phyloP scores from a whole-genome alignment of 1,139 yeast species.

The Cylindricascospora bacillispora region DNA sequence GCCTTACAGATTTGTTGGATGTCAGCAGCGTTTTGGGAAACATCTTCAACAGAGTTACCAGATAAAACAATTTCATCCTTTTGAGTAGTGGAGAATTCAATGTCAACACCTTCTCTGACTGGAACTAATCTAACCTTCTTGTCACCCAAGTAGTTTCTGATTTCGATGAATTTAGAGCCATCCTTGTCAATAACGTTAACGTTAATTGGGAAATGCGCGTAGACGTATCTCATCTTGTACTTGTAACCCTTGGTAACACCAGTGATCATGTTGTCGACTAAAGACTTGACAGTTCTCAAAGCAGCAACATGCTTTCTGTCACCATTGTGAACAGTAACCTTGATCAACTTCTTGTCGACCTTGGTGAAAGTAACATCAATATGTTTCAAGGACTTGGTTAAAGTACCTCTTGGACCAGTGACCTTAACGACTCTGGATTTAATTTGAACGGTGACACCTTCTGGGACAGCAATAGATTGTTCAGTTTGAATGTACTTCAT shows the following conservation, averaged over 20 bases:
- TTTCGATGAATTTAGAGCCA: conserved; percentile 71
- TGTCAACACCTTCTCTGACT: conserved; percentile 79
- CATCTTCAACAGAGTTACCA: conserved; percentile 97
- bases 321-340: conserved; percentile 94
- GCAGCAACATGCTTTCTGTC: conserved; percentile 99
- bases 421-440: conserved; percentile 87
- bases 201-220: conserved; percentile 99
- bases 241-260: conserved; percentile 99
- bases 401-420: conserved; percentile 96
- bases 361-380: conserved; percentile 86
- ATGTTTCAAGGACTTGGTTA: conserved; percentile 86
- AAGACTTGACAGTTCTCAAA: conserved; percentile 95
- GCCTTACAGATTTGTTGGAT: conserved; percentile 97
- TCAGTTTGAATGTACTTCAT: conserved; percentile 96
- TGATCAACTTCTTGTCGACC: conserved; percentile 58
- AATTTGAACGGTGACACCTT: conserved; percentile 83
- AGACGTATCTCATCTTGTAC: conserved; percentile 99
- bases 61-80: conserved; percentile 89
- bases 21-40: conserved; percentile 97
- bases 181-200: conserved; percentile 75
- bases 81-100: conserved; percentile 68
- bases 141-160: conserved; percentile 99
- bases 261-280: conserved; percentile 84
- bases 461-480: conserved; percentile 86
- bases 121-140: conserved; percentile 84